Conservation (phyloP, 306 rosid genomes). For the Arachis hypogaea region DNA sequence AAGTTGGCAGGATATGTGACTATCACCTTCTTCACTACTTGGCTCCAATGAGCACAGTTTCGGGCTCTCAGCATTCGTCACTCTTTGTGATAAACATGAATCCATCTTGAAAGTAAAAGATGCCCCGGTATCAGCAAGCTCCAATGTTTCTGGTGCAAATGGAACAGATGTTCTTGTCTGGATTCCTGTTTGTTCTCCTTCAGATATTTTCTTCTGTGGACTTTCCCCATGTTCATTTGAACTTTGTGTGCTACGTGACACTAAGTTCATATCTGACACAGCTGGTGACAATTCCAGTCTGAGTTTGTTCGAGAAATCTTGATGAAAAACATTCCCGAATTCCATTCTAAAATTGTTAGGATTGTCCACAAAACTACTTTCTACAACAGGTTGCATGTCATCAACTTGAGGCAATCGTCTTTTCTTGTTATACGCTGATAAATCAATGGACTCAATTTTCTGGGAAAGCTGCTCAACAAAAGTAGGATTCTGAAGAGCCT, state of each 20-base stretch:
- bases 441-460: constrained; percentile 82
- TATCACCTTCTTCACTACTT: constrained; percentile 81
- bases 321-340: constrained; percentile 75
- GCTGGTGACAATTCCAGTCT: constrained; percentile 83
- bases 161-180: constrained; percentile 56
- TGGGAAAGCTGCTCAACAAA: constrained; percentile 67
- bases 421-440: constrained; percentile 77
- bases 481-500: constrained; percentile 70
- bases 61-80: constrained; percentile 51
- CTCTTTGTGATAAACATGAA: constrained; percentile 57
- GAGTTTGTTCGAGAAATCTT: constrained; percentile 80
- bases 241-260: constrained; percentile 90
- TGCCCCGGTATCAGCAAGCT: constrained; percentile 90
- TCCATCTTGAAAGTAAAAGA: constrained; percentile 83
- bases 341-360: constrained; percentile 66
- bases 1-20: constrained; percentile 82
- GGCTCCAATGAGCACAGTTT: constrained; percentile 63
- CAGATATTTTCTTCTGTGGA: constrained; percentile 59
- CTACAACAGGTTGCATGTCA: constrained; percentile 52
- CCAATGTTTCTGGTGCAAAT: constrained; percentile 73
- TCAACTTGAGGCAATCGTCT: constrained; percentile 81
- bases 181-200: constrained; percentile 57
- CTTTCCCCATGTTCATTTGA: constrained; percentile 78
- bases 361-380: constrained; percentile 68
- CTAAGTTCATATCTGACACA: constrained; percentile 76